These are phyloP conservation scores for Dispira parvispora DNA, from an alignment of 192 early-diverging fungal species.

Conservation along the genomic window DNA sequence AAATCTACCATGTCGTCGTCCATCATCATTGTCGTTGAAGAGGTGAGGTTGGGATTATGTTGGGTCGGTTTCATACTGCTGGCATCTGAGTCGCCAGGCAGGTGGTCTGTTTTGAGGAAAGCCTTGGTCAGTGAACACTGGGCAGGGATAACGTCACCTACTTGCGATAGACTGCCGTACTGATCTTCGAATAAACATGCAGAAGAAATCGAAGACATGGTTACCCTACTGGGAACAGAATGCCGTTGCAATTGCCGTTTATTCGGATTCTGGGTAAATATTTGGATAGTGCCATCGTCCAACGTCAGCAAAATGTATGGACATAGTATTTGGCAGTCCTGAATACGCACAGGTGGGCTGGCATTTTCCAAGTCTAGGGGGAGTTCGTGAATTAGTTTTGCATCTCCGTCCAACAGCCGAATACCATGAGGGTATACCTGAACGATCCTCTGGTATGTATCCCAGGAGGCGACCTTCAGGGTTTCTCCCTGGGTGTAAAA, in stretches of 20 bases:
- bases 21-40: neutral
- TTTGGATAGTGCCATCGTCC: slow-evolving; percentile 37
- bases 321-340: slow-evolving; percentile 57
- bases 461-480: slow-evolving; percentile 51
- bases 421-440: slow-evolving; percentile 71
- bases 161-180: slow-evolving; percentile 17
- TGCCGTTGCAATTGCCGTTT: slow-evolving; percentile 16
- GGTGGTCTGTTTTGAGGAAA: no score
- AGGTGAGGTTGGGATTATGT: slow-evolving; percentile 8
- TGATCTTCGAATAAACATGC: slow-evolving; percentile 22
- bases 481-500: slow-evolving; percentile 66
- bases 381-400: slow-evolving; percentile 32
- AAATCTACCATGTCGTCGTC: slow-evolving; percentile 15
- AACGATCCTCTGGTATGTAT: slow-evolving; percentile 54
- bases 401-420: slow-evolving; percentile 46
- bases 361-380: slow-evolving; percentile 20
- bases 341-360: slow-evolving; percentile 26
- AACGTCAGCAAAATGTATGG: slow-evolving; percentile 63
- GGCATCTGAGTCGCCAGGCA: no score
- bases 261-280: slow-evolving; percentile 39
- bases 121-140: no score
- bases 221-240: slow-evolving; percentile 10
- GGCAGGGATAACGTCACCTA: slow-evolving; percentile 19
- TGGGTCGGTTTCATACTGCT: no score
- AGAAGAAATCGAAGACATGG: slow-evolving; percentile 10